Base-by-base conservation (phyloP, 2,329 filamentous ascomycete species). In the Penicillium hordei region DNA sequence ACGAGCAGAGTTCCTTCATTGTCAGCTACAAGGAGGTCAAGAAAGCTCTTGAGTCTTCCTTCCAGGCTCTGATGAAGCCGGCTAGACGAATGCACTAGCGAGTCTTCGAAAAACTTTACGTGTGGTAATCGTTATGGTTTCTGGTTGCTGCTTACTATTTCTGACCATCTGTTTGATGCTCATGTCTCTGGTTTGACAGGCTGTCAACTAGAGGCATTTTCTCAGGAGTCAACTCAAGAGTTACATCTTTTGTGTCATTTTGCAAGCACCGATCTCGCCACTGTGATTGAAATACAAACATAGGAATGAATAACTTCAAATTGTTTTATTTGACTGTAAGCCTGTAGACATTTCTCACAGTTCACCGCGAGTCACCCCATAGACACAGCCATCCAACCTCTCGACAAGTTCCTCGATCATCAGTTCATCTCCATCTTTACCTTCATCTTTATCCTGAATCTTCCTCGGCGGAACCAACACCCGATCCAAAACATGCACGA, bases 1-100 rank as follows among this genome's bases (percentile, higher is more conserved):
- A 99, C 74, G 91, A 96, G 70, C 90, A 96, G 75, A 94, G 88
- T 54, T 87, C 89, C 62, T 89, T 97, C 69, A 83, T 97, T 55
- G 87, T 97, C 59, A 93, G 86, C 64, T 99, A 95, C 74, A 90
- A 91, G 73, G 94, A 97, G 74, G 76, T 99, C 60, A 95, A 87
- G 76, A 79, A 85, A 57, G 83, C 79, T 4, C 72, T 87, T 34
- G 86, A 88, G 65, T 80, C 79, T 34, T 82, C 84, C 10, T 88
- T 86, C 72, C 79, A 82, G 69, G 85, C 87, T 54, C 71, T 87
- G 55, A 64, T 80, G 61, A 81, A 81, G 65, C 72, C 75, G 27
- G 59, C 66, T 19, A 69, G 74, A 61, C 70, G 76, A 60, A 62
- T 74, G 62, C 71, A 73, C 59, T 76, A 64, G 64, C 19, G 31